phyloP scores from a whole-genome alignment of 495 filamentous ascomycete species.

The Parathielavia hyrcaniae region DNA sequence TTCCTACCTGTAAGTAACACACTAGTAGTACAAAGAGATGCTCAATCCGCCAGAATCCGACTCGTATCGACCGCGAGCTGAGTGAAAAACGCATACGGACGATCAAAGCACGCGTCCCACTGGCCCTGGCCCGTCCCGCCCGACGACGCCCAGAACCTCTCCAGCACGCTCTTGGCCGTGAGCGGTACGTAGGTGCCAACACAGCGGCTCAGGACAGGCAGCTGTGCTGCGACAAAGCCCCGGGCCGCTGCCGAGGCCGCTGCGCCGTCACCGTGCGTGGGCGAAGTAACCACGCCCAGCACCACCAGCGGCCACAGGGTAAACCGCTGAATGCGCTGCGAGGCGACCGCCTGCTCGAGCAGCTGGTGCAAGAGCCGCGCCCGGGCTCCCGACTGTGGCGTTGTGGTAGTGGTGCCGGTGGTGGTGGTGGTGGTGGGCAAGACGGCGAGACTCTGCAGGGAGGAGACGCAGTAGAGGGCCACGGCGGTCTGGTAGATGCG shows the following conservation, averaged over 20 bases:
- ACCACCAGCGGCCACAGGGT: constrained; percentile 7
- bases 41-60: neutral
- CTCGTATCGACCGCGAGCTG: neutral
- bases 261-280: neutral
- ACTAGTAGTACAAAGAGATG: too few relatives aligned
- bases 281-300: neutral
- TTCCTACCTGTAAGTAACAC: too few relatives aligned
- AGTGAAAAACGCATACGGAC: neutral
- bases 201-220: neutral
- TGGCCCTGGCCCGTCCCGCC: neutral
- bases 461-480: constrained; percentile 31
- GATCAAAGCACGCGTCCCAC: constrained; percentile 7
- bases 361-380: neutral
- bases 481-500: constrained; percentile 27
- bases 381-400: too few relatives aligned
- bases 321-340: neutral
- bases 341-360: neutral
- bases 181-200: neutral
- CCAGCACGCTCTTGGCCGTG: constrained; percentile 3
- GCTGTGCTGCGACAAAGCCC: neutral
- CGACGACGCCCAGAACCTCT: constrained; percentile 1
- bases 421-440: too few relatives aligned
- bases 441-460: constrained; percentile 28
- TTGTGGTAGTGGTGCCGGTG: too few relatives aligned
- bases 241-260: neutral